A percentile compares a stretch with the other conserved stretches of the same genome.
Conservation (phyloP, 441 rosid species). For the Adansonia madagascariensis region DNA sequence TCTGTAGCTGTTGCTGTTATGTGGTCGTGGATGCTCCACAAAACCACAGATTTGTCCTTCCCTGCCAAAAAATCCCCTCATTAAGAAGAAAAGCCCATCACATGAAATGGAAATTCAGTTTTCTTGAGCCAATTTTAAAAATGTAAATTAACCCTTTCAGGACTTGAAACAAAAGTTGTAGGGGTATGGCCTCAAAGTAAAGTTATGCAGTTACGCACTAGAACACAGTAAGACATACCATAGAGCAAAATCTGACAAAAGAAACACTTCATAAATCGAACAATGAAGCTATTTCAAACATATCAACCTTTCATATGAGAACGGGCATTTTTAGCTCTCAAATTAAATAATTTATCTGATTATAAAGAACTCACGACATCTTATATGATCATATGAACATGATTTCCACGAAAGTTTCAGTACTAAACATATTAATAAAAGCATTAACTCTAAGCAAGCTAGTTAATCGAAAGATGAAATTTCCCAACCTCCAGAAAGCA, state of each 20-base stretch:
- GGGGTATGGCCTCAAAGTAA: neutral
- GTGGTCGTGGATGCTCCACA: constrained; percentile 99
- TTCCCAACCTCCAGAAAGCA: constrained; percentile 94
- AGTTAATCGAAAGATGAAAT: constrained; percentile 1
- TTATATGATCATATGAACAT: neutral
- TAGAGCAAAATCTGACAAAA: neutral
- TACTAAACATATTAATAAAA: neutral
- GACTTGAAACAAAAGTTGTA: neutral
- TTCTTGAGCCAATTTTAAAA: neutral
- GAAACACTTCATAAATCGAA: neutral
- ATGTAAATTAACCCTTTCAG: neutral
- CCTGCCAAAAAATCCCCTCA: constrained; percentile 51
- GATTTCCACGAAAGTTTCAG: neutral
- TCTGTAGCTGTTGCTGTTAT: constrained; percentile 68
- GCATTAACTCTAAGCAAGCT: constrained; percentile 2
- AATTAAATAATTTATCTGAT: neutral
- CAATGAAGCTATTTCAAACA: neutral
- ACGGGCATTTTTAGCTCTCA: neutral
- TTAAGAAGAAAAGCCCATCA: constrained; percentile 31
- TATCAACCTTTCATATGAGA: neutral
- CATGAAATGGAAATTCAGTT: constrained; percentile 10
- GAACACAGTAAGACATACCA: neutral
- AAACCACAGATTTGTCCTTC: constrained; percentile 91
- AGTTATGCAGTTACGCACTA: neutral
- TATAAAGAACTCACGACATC: neutral